A percentile compares a stretch with the other conserved stretches of the same genome.
These are phyloP conservation scores for Senecio squalidus DNA, from an alignment of 140 eudicot genomes.

Conservation along the genomic window DNA sequence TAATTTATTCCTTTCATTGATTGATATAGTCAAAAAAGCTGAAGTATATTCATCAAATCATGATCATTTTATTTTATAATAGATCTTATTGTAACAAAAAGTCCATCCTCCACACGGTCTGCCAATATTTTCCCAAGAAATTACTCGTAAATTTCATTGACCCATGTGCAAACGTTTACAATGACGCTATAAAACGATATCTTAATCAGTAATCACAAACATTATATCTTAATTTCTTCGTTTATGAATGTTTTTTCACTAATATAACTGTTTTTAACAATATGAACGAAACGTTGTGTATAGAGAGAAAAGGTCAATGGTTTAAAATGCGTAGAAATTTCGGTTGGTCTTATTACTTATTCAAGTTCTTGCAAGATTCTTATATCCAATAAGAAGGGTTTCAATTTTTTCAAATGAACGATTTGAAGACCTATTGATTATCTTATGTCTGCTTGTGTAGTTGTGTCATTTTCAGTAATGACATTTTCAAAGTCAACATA, in stretches of 20 bases:
- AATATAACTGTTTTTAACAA: not conserved
- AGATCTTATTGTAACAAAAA: slow-evolving; percentile 8
- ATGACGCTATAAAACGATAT: not conserved
- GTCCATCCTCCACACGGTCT: slow-evolving; percentile 17
- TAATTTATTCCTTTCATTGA: not conserved
- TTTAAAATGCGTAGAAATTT: slow-evolving; percentile 13
- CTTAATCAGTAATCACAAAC: not conserved
- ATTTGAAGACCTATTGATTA: too few relatives aligned
- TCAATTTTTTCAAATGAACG: too few relatives aligned
- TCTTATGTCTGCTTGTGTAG: not conserved
- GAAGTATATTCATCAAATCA: slow-evolving; percentile 1
- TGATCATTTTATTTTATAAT: slow-evolving; percentile 1
- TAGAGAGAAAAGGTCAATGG: slow-evolving; percentile 6
- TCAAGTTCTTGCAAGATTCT: not conserved
- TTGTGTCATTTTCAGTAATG: too few relatives aligned
- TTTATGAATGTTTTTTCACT: not conserved
- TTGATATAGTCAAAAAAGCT: slow-evolving; percentile 14
- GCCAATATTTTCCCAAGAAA: not conserved
- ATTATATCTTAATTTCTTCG: not conserved
- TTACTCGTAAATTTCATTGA: slow-evolving; percentile 13
- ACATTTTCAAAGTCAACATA: too few relatives aligned
- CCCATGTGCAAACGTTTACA: not conserved
- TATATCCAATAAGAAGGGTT: too few relatives aligned
- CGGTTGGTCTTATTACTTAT: not conserved
- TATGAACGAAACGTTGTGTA: not conserved